Percentiles rank a stretch among this genome's conserved stretches.
Conservation (phyloP, 148 eudicot genomes). For the Rhododendron henanense region DNA sequence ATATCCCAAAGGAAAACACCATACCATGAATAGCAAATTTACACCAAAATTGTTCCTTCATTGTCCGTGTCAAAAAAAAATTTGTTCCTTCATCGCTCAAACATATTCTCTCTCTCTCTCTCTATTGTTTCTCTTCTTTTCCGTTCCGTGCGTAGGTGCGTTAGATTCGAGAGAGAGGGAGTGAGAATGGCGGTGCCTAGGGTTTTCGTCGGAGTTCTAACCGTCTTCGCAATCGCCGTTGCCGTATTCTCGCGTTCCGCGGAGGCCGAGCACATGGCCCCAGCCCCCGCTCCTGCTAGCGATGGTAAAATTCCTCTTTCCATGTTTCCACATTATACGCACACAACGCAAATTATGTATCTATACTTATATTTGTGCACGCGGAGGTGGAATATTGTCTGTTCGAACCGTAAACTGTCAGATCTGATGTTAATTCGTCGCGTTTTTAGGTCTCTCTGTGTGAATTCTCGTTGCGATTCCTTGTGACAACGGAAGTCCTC, state of each 20-base stretch:
- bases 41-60: too few species aligned
- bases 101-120: not conserved
- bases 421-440: not conserved
- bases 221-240: conserved; percentile 12
- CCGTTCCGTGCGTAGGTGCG: not conserved
- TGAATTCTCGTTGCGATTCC: not conserved
- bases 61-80: too few species aligned
- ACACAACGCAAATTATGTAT: not conserved
- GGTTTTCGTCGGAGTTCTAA: conserved; percentile 7
- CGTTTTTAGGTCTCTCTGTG: not conserved
- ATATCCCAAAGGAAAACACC: not conserved
- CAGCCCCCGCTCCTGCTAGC: conserved; percentile 36
- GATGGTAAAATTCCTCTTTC: conserved; percentile 15
- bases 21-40: not conserved
- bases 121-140: not conserved
- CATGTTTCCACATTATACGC: not conserved
- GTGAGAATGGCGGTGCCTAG: conserved; percentile 1
- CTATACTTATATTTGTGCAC: not conserved
- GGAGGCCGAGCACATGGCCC: conserved; percentile 26
- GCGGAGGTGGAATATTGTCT: not conserved
- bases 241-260: conserved; percentile 9
- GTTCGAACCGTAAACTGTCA: not conserved
- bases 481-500: not conserved
- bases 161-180: not conserved
- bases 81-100: too few species aligned